Evolutionary conservation across 2,329 filamentous ascomycete genomes (phyloP), one percentile per base, ranked within the genome.

Genomic region (Aspergillus sclerotialis): DNA sequence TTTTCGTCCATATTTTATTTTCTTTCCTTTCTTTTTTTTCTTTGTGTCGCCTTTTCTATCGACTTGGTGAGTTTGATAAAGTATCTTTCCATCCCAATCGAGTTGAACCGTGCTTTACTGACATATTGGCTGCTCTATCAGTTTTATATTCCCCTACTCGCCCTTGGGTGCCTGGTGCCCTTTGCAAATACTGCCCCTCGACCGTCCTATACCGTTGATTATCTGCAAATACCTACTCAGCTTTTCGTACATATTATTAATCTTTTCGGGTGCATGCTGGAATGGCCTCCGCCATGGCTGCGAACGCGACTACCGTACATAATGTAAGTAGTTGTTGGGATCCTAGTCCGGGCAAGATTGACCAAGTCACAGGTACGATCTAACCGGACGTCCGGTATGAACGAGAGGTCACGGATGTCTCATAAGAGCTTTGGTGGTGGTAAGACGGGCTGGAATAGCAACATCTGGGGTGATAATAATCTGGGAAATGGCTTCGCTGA

Each of bases 391-490:
- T 52, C 52, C 36, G 64, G 63, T 42, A 65, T 69, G 40, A 45
- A 44, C 30, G 62, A 65, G 24, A 50, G 55, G 35, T 40, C 52
- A 15, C 55, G 60, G 37, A 49, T 55, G 28, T 49, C 60, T 16
- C 64, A 67, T 46, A 61, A 63, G 35, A 56, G 62, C n/a, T 70
- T 70, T 48, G 61, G 62, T 12, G 57, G 55, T 43, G 58, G 58
- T 27, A 66, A 63, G 36, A 45, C 61, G 21, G 62, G 58, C 45
- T 61, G 65, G 67, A 60, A 65, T 55, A 49, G 55, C 55, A 67
- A 62, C 19, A 73, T 78, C 27, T 78, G 75, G 75, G 66, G 67
- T 9, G 71, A 64, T 41, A 58, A 54, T 25, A 52, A 60, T 28
- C 62, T 70, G 7, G 62, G 64, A 30, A 58, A 60, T 56, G 67